Conservation (phyloP, 2,329 filamentous ascomycete genomes). For the Colletotrichum falcatum region DNA sequence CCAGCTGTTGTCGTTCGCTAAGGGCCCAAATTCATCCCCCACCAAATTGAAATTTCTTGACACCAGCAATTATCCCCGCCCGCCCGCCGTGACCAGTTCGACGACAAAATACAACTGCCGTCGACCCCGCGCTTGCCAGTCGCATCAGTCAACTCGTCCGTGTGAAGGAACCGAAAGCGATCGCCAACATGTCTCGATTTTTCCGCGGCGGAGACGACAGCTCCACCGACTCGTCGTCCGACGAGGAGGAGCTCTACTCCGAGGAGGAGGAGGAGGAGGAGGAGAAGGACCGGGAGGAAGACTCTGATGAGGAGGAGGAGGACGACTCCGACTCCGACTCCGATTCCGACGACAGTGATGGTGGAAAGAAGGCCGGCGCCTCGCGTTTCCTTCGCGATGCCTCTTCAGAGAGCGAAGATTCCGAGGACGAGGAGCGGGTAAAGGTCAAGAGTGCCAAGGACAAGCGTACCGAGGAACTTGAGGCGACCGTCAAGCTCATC, state of each 20-base stretch:
- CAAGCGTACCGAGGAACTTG: constrained; percentile 94
- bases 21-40: constrained; percentile 35
- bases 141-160: constrained; percentile 34
- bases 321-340: constrained; percentile 57
- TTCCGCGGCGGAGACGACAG: constrained; percentile 93
- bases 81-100: constrained; percentile 39
- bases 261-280: constrained; percentile 77
- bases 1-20: constrained; percentile 41
- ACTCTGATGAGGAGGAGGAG: constrained; percentile 65
- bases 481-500: constrained; percentile 88
- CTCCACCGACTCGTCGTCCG: constrained; percentile 94
- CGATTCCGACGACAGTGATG: constrained; percentile 72
- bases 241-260: constrained; percentile 95
- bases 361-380: constrained; percentile 76
- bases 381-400: constrained; percentile 81
- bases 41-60: constrained; percentile 38
- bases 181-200: constrained; percentile 88
- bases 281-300: constrained; percentile 63
- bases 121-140: constrained; percentile 39
- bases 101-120: constrained; percentile 36
- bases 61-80: constrained; percentile 36
- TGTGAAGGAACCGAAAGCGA: constrained; percentile 36
- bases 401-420: constrained; percentile 82
- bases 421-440: constrained; percentile 86
- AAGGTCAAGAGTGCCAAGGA: constrained; percentile 98